phyloP scores from a whole-genome alignment of 2,329 filamentous ascomycete species.

The Paramyrothecium roridum region DNA sequence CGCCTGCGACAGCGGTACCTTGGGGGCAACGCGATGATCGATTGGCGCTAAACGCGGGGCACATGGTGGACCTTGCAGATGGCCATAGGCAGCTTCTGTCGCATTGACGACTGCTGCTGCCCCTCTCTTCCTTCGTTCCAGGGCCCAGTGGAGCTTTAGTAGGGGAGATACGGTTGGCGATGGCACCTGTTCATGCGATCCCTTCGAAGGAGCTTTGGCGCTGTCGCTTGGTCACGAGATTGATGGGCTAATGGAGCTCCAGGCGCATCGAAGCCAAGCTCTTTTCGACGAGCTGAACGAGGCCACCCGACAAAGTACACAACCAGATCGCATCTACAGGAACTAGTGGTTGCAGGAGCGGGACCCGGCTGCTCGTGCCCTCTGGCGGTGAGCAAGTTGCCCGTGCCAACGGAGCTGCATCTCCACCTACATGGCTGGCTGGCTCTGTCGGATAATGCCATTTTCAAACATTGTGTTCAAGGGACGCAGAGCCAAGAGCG shows the following conservation, averaged over 20 bases:
- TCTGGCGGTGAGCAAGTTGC: not conserved
- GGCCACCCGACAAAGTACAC: not conserved
- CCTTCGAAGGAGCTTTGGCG: too few relatives aligned
- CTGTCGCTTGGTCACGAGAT: too few relatives aligned
- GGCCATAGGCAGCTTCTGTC: not conserved
- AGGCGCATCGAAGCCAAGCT: too few relatives aligned
- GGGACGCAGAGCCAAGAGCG: not conserved
- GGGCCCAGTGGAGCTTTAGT: too few relatives aligned
- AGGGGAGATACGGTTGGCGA: too few relatives aligned
- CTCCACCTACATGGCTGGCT: not conserved
- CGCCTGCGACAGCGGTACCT: not conserved
- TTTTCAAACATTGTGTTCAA: not conserved
- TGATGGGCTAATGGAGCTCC: too few relatives aligned
- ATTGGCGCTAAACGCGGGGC: conserved; percentile 4
- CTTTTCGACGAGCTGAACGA: too few relatives aligned
- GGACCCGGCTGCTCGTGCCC: not conserved
- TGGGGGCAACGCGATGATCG: not conserved
- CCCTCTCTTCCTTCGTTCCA: not conserved
- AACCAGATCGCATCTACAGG: not conserved
- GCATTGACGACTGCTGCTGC: not conserved
- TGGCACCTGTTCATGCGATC: too few relatives aligned
- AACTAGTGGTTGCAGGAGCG: not conserved
- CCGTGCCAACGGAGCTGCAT: not conserved
- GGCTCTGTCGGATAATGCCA: not conserved
- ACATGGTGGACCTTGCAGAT: not conserved